A percentile compares a stretch with the other conserved stretches of the same genome.
Conservation (phyloP, 768 basidiomycete species). For the Trichaptum fuscoviolaceum region DNA sequence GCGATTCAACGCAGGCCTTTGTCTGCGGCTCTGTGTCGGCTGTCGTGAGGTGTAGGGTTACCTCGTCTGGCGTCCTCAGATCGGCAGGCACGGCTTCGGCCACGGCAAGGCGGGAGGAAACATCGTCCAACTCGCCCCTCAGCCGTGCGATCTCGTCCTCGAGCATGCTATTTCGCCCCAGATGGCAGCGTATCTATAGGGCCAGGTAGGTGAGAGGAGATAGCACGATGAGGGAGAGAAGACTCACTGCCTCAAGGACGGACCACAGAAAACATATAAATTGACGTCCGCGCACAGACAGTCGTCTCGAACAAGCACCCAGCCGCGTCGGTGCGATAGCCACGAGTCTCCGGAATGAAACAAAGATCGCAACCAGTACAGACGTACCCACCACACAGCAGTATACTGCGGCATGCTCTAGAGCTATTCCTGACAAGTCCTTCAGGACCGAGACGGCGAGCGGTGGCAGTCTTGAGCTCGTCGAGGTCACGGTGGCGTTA, state of each 20-base stretch:
- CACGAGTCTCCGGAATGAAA: not conserved
- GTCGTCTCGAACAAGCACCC: not conserved
- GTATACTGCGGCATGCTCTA: not conserved
- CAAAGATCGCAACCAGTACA: not conserved
- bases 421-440: not conserved
- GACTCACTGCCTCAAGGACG: not conserved
- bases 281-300: not conserved
- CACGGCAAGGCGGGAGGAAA: not conserved
- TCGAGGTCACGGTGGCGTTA: not conserved
- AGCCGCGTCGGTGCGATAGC: not conserved
- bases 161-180: not conserved
- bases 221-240: not conserved
- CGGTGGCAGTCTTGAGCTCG: not conserved
- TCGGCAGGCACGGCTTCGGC: not conserved
- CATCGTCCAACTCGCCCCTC: not conserved
- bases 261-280: not conserved
- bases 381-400: not conserved
- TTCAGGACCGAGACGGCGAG: not conserved
- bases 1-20: no score
- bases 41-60: not conserved
- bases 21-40: not conserved
- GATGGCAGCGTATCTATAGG: not conserved
- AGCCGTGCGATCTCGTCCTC: not conserved
- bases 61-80: not conserved
- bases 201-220: not conserved